A percentile compares a stretch with the other conserved stretches of the same genome.
Evolutionary conservation across 331 rosid genomes (phyloP).

Genomic region (Ulmus americana): DNA sequence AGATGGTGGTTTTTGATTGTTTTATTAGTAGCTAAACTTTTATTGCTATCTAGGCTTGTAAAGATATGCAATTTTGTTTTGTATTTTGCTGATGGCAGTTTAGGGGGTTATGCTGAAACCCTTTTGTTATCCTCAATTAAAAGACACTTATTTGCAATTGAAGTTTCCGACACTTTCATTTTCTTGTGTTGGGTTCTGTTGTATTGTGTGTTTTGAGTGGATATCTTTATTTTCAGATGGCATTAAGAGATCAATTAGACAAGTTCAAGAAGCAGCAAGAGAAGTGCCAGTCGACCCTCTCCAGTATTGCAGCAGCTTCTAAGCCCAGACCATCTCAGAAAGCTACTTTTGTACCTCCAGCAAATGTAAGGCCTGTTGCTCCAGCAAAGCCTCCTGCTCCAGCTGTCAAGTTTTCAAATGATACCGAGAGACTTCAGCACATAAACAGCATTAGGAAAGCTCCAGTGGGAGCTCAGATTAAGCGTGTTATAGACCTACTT

Average conservation of each 20-base stretch:
- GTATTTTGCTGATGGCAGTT: too few species aligned
- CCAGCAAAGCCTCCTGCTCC: constrained; percentile 38
- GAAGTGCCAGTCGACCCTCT: constrained; percentile 18
- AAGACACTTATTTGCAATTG: too few species aligned
- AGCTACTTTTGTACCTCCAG: constrained; percentile 22
- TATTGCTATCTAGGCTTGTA: too few species aligned
- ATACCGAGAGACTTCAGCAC: constrained; percentile 92
- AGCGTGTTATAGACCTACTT: constrained; percentile 76
- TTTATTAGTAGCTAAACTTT: too few species aligned
- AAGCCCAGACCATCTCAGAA: too few species aligned
- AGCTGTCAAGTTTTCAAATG: constrained; percentile 75
- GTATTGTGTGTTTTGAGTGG: not conserved
- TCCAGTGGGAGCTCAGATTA: constrained; percentile 92
- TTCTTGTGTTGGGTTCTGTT: too few species aligned
- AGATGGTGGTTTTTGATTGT: too few species aligned
- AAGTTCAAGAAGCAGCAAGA: constrained; percentile 19
- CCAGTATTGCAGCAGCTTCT: too few species aligned
- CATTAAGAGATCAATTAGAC: constrained; percentile 11
- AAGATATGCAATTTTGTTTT: too few species aligned
- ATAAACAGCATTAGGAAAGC: constrained; percentile 70
- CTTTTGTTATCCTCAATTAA: too few species aligned
- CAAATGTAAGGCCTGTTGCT: constrained; percentile 7
- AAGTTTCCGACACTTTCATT: too few species aligned
- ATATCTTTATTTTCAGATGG: constrained; percentile 8
- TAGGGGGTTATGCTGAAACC: too few species aligned